These are phyloP conservation scores for Penicillium desertorum DNA, from an alignment of 495 filamentous ascomycete genomes.

Conservation along the genomic window DNA sequence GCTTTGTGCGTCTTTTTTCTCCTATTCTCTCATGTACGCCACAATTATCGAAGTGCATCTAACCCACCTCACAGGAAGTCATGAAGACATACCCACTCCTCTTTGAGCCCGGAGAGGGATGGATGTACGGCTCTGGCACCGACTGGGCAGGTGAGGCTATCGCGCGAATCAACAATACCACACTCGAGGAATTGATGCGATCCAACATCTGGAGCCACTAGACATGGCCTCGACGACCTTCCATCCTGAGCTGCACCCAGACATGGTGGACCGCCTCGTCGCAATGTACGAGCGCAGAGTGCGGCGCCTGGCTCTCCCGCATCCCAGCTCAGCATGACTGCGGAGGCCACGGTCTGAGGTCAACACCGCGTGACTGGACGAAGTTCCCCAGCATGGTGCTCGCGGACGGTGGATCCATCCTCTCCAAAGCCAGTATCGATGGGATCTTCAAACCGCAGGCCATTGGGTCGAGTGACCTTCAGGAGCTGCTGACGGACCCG, in stretches of 20 bases:
- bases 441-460: slow-evolving; percentile 1
- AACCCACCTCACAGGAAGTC: neutral
- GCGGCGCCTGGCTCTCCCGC: neutral
- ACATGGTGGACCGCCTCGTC: neutral
- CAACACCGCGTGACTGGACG: neutral
- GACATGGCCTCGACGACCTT: slow-evolving; percentile 37
- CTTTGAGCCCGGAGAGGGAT: slow-evolving; percentile 45
- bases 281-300: neutral
- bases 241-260: slow-evolving; percentile 4
- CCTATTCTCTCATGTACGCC: too few species aligned
- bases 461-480: neutral
- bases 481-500: neutral
- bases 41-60: neutral
- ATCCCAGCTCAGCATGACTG: neutral
- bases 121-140: slow-evolving; percentile 40
- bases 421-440: neutral
- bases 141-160: slow-evolving; percentile 48
- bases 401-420: neutral
- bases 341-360: neutral
- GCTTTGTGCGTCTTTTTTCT: neutral
- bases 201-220: slow-evolving; percentile 41
- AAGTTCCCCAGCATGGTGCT: neutral
- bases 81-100: slow-evolving; percentile 30
- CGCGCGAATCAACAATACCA: slow-evolving; percentile 30
- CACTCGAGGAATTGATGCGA: slow-evolving; percentile 42